Evolutionary conservation across 2,329 filamentous ascomycete species (phyloP).

Genomic region (Alternaria metachromatica): DNA sequence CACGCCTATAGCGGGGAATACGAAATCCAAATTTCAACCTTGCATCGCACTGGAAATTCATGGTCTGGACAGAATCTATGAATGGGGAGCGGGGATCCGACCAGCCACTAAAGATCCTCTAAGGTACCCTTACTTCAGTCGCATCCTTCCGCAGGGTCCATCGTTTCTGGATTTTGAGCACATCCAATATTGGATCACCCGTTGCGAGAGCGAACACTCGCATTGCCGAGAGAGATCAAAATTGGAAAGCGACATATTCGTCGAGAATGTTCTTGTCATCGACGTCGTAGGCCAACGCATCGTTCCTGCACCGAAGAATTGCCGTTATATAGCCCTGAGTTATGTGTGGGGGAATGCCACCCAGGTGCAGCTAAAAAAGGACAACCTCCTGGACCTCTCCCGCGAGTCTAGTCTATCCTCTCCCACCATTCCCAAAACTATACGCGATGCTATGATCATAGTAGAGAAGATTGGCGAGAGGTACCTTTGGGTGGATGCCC

Average conservation of each 20-base stretch:
- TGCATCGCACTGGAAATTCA: too few species aligned
- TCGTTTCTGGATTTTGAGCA: too few species aligned
- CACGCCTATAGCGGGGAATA: too few species aligned
- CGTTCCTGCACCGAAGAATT: not conserved
- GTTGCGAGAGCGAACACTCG: fast-evolving
- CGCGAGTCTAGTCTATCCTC: too few species aligned
- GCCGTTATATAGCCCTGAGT: not conserved
- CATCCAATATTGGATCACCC: not conserved
- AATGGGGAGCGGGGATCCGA: too few species aligned
- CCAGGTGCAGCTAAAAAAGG: not conserved
- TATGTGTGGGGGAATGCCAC: not conserved
- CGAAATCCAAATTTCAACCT: too few species aligned
- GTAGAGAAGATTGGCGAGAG: not conserved
- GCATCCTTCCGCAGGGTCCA: too few species aligned
- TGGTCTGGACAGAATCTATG: too few species aligned
- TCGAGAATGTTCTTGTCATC: not conserved
- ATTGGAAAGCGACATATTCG: too few species aligned
- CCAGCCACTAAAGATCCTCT: too few species aligned
- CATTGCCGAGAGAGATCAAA: not conserved
- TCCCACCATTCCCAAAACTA: too few species aligned
- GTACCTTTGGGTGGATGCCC: not conserved
- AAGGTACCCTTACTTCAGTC: too few species aligned
- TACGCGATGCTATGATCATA: not conserved
- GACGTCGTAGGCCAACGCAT: not conserved
- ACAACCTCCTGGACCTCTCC: not conserved